Base-by-base conservation (phyloP, 208 protist species). In the Porcisia hertigi region DNA sequence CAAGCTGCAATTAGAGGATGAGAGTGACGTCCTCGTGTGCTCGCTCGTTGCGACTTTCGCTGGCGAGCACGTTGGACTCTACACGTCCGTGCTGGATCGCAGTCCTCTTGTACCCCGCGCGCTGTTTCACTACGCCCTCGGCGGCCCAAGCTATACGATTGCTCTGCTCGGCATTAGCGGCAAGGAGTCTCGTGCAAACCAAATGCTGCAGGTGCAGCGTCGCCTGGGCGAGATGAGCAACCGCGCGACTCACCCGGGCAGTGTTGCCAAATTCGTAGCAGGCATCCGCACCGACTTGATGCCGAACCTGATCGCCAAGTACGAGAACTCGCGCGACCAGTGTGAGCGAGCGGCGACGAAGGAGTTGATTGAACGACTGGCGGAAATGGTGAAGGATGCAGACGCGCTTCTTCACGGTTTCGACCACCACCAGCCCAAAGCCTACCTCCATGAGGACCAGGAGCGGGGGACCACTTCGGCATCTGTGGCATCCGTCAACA, bases 91-190 rank as follows among this genome's bases (percentile, higher is more conserved):
- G 16, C 82, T 95, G 16, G 89, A 94, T 45, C 71, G 82, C 36
- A 92, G 83, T 74, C 86, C 84, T 18, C 85, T 91, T 18, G 85
- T 93, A 67, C 89, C 91, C 54, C 88, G 85, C 16, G 88, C 91
- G 7, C 71, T 95, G 39, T 94, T 90, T 67, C 91, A 95, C 83
- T 94, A 95, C 78, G 91, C 91, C 11, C 82, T 95, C 20, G 88
- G 91, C 57, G 91, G 91, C 14, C 91, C 91, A n/a, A 93, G 91
- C 81, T 95, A 85, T 76, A 95, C 91, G 2, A 79, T 95, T 34
- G 89, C 91, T 2, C 70, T 95, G 57, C 85, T 95, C 55, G 84
- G 91, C 75, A 89, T 95, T 63, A 81, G 87, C 76, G 80, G 85
- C 65, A 82, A 91, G 64, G 86, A 92, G 76, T 80, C 78, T 49